Evolutionary conservation across 768 basidiomycete genomes (phyloP), one percentile per base, ranked within the genome.

Genomic region (Leccinum subgranulosum): DNA sequence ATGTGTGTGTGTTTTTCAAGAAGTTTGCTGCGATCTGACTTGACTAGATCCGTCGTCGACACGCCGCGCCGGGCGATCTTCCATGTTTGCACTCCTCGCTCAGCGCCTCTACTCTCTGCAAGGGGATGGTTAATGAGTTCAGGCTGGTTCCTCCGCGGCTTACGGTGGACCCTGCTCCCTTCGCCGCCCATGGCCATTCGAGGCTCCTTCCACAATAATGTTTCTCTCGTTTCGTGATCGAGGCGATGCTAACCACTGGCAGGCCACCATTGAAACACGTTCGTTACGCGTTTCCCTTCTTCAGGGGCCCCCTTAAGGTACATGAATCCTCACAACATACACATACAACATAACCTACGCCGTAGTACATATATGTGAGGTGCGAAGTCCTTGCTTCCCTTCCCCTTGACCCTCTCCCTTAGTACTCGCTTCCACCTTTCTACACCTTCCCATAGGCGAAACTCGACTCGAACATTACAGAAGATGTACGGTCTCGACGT

Each of bases 401-500:
- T 39, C 17, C 39, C 39, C 39, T 41, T 41, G 39, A 6, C 39
- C 39, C 10, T 11, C 39, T 41, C n/a, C 4, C n/a, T 41, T n/a
- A n/a, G 29, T 31, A 11, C 39, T 19, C 10, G 39, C 39, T 41
- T 41, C 9, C 39, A 41, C 21, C 11, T 23, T 7, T 46, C 45
- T 46, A 2, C 21, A 23, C 21, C 21, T n/a, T n/a, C 9, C 31
- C 53, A n/a, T 9, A 49, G 6, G 39, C n/a, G n/a, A 19, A 41
- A 41, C 47, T 9, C 53, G 17, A 28, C 34, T 28, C 7, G 31
- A 53, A 8, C 10, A 10, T n/a, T 36, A n/a, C n/a, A 41, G 34
- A 41, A n/a, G 10, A 62, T 66, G 66, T 33, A 19, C n/a, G 36
- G 49, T 39, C 36, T 65, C 14, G 29, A 55, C 11, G 41, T 17